Percentiles rank a stretch among this genome's conserved stretches.
Conservation (phyloP, 257 asterid genomes). For the Capsicum chinense region DNA sequence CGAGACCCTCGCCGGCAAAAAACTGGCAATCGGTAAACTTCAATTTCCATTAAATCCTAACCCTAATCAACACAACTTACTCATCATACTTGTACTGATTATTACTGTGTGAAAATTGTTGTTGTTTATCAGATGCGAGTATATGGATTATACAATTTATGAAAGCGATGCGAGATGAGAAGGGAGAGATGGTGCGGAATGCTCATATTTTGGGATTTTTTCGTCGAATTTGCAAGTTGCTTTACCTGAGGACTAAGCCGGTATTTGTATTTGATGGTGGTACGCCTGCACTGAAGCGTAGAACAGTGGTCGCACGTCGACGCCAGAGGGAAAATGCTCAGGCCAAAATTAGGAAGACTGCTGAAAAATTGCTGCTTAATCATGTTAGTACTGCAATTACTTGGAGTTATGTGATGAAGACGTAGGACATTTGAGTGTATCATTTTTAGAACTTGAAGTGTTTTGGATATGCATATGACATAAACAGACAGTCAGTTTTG, state of each 20-base stretch:
- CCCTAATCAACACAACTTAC: slow-evolving; percentile 32
- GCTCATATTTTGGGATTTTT: slow-evolving; percentile 92
- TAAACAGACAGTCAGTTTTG: no score
- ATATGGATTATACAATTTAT: slow-evolving; percentile 98
- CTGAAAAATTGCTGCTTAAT: slow-evolving; percentile 92
- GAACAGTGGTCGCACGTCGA: slow-evolving; percentile 92
- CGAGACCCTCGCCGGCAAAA: slow-evolving; percentile 89
- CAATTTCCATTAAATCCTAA: slow-evolving; percentile 35
- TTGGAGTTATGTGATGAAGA: neutral
- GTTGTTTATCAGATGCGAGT: slow-evolving; percentile 74
- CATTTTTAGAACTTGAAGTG: neutral
- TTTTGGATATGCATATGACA: no score
- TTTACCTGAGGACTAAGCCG: slow-evolving; percentile 85
- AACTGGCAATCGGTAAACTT: slow-evolving; percentile 81
- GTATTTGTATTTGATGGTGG: slow-evolving; percentile 97
- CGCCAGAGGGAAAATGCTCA: slow-evolving; percentile 98
- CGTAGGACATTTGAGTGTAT: neutral
- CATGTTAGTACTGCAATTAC: slow-evolving; percentile 53
- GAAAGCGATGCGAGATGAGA: slow-evolving; percentile 98
- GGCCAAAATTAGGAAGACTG: slow-evolving; percentile 92
- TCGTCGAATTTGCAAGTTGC: slow-evolving; percentile 93
- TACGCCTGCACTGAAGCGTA: slow-evolving; percentile 92
- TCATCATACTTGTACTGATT: neutral
- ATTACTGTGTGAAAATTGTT: slow-evolving; percentile 3
- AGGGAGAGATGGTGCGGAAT: slow-evolving; percentile 94